These are phyloP conservation scores for Phytophthora ramorum DNA, from an alignment of 352 stramenopile genomes.

Conservation along the genomic window DNA sequence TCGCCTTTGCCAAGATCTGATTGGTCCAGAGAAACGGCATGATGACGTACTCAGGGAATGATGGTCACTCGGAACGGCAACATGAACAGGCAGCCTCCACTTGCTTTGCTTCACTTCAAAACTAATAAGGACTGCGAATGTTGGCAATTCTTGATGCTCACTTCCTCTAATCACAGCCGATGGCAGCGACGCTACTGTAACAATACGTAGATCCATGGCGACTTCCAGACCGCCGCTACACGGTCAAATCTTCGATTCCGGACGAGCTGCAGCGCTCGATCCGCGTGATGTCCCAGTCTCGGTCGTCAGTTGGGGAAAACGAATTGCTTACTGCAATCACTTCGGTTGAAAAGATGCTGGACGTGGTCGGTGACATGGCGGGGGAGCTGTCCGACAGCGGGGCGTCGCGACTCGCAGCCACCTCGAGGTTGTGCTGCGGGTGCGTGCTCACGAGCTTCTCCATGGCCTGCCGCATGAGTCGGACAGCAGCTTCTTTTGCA, in stretches of 20 bases:
- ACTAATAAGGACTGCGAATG: too few species aligned
- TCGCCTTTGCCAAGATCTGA: slow-evolving; percentile 8
- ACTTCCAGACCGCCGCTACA: slow-evolving; percentile 14
- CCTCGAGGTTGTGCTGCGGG: slow-evolving; percentile 82
- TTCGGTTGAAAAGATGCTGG: slow-evolving; percentile 20
- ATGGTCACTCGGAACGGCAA: slow-evolving; percentile 14
- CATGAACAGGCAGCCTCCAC: too few species aligned
- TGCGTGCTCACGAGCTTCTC: slow-evolving; percentile 81
- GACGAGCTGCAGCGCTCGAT: slow-evolving; percentile 51
- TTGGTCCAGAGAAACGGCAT: background rate
- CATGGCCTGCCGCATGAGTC: slow-evolving; percentile 75
- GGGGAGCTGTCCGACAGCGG: slow-evolving; percentile 21
- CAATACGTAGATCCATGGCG: too few species aligned
- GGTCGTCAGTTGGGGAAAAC: slow-evolving; percentile 34
- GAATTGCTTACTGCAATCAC: slow-evolving; percentile 12
- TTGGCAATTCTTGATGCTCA: background rate
- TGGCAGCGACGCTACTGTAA: background rate
- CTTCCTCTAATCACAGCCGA: background rate
- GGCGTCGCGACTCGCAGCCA: slow-evolving; percentile 22
- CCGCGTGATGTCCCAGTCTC: slow-evolving; percentile 34
- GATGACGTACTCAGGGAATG: slow-evolving; percentile 27
- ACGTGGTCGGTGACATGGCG: slow-evolving; percentile 10
- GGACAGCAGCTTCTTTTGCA: slow-evolving; percentile 61
- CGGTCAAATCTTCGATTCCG: slow-evolving; percentile 60
- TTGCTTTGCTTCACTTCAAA: too few species aligned